A percentile compares a stretch with the other conserved stretches of the same genome.
These are phyloP conservation scores for Eucalyptus dawsonii DNA, from an alignment of 345 rosid genomes.

Conservation along the genomic window DNA sequence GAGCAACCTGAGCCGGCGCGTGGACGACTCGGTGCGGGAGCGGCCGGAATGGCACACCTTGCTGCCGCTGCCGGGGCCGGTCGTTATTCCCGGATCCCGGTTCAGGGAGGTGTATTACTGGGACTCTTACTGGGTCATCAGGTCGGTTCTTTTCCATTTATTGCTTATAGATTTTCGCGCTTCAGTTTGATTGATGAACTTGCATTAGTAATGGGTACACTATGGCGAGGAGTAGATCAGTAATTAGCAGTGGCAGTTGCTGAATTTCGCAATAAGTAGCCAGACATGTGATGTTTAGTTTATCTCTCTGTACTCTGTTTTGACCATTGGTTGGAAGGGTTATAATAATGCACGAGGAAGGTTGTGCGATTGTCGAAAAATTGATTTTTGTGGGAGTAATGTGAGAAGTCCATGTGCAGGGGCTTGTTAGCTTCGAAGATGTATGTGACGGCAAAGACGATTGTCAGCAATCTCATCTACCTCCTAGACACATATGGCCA, in stretches of 20 bases:
- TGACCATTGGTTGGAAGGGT: neutral
- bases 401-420: conserved; percentile 18
- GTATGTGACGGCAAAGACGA: conserved; percentile 61
- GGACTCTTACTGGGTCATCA: too few relatives aligned
- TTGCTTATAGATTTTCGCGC: too few relatives aligned
- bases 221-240: too few relatives aligned
- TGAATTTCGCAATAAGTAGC: too few relatives aligned
- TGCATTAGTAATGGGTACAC: too few relatives aligned
- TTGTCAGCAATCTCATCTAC: conserved; percentile 61
- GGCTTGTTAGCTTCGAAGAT: conserved; percentile 85
- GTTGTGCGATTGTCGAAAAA: neutral
- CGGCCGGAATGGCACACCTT: too few relatives aligned
- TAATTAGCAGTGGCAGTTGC: too few relatives aligned
- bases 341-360: neutral
- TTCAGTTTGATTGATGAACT: too few relatives aligned
- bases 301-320: neutral
- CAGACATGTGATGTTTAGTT: neutral
- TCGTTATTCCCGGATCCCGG: too few relatives aligned
- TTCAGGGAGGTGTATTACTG: too few relatives aligned
- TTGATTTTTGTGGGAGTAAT: neutral
- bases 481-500: conserved; percentile 58
- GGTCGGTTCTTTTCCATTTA: too few relatives aligned
- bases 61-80: too few relatives aligned
- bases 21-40: conserved; percentile 38
- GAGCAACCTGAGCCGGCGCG: conserved; percentile 54